A percentile compares a stretch with the other conserved stretches of the same genome.
Evolutionary conservation across 768 basidiomycete genomes (phyloP).

Genomic region (Xerocomus brunneocitrinus): DNA sequence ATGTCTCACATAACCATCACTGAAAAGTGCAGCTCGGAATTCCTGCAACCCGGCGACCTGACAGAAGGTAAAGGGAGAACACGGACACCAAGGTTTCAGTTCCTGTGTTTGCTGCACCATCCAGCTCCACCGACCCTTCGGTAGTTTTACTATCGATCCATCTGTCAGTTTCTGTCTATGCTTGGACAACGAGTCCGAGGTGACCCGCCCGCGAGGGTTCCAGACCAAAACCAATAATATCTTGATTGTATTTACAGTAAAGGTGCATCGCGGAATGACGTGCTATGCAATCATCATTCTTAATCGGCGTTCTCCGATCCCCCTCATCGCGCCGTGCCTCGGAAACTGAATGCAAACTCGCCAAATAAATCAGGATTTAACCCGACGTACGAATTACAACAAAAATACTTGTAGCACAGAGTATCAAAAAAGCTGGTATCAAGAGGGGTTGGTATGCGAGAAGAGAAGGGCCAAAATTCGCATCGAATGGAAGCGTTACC

Average conservation of each 20-base stretch:
- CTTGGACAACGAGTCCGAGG: background rate
- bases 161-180: background rate
- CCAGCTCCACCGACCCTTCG: background rate
- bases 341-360: background rate
- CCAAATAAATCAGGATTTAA: no score
- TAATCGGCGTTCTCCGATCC: background rate
- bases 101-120: background rate
- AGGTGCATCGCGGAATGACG: background rate
- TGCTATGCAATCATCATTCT: background rate
- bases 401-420: background rate
- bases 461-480: background rate
- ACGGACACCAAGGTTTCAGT: background rate
- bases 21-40: background rate
- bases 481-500: background rate
- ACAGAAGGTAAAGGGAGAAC: background rate
- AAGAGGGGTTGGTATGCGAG: constrained; percentile 1
- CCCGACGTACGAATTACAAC: background rate
- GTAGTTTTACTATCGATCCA: background rate
- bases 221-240: background rate
- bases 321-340: constrained; percentile 1
- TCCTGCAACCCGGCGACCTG: no score
- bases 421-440: background rate
- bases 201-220: background rate
- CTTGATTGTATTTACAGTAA: background rate
- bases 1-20: background rate